Evolutionary conservation across 1,284 basidiomycete species (phyloP).

Genomic region (Trichosporon ovoides): DNA sequence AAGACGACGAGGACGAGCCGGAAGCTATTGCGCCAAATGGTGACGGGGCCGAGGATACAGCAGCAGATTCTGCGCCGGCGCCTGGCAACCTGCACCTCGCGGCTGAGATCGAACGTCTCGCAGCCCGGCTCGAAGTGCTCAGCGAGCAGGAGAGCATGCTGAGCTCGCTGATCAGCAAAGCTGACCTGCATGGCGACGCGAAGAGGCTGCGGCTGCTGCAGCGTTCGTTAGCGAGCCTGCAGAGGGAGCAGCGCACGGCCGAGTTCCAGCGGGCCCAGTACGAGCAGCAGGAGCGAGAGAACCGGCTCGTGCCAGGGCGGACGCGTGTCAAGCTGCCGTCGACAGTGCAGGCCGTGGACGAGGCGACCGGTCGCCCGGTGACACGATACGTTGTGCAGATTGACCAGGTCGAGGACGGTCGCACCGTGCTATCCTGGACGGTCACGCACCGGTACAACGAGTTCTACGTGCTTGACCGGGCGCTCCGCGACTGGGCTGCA

Average conservation of each 20-base stretch:
- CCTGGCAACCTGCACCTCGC: slow-evolving; percentile 82
- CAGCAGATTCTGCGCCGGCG: slow-evolving; percentile 64
- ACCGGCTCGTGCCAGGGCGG: slow-evolving; percentile 69
- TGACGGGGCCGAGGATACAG: slow-evolving; percentile 22
- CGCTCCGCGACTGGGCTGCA: slow-evolving; percentile 53
- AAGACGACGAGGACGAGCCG: slow-evolving; percentile 39
- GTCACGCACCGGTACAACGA: slow-evolving; percentile 89
- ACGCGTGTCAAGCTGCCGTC: slow-evolving; percentile 75
- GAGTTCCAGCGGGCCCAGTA: slow-evolving; percentile 85
- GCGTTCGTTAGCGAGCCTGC: slow-evolving; percentile 73
- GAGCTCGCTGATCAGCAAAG: slow-evolving; percentile 81
- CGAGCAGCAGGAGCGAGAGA: slow-evolving; percentile 81
- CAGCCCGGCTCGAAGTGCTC: slow-evolving; percentile 67
- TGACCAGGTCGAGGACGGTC: slow-evolving; percentile 75
- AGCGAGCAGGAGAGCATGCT: slow-evolving; percentile 76
- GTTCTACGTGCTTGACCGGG: slow-evolving; percentile 81
- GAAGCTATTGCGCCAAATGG: slow-evolving; percentile 53
- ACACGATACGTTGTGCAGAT: slow-evolving; percentile 91
- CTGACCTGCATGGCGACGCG: slow-evolving; percentile 83
- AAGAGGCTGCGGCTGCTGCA: slow-evolving; percentile 76
- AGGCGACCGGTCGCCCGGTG: slow-evolving; percentile 66
- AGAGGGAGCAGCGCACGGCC: slow-evolving; percentile 73
- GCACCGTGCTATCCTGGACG: slow-evolving; percentile 77
- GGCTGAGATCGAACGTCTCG: slow-evolving; percentile 69
- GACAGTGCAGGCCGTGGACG: slow-evolving; percentile 64